Evolutionary conservation across 1,284 basidiomycete species (phyloP).

Genomic region (Cutaneotrichosporon mucoides): DNA sequence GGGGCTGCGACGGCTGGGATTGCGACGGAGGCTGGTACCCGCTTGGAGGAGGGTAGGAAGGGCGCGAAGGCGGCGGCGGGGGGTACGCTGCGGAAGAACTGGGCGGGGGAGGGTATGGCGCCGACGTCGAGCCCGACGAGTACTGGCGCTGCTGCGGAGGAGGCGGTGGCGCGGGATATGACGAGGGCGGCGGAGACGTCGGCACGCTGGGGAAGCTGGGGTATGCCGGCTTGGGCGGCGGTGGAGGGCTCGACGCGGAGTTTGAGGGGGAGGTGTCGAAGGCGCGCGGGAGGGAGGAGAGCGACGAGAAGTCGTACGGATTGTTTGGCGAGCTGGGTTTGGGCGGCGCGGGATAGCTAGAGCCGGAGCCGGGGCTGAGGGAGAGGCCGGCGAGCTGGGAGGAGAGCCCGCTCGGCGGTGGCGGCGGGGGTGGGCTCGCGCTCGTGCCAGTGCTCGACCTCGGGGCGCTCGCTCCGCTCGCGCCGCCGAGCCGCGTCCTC

Average conservation of each 20-base stretch:
- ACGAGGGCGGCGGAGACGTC: constrained; percentile 4
- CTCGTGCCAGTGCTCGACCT: constrained; percentile 3
- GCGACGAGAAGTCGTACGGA: constrained; percentile 41
- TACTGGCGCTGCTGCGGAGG: constrained; percentile 20
- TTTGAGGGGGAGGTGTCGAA: constrained; percentile 18
- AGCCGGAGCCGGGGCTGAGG: too few species aligned
- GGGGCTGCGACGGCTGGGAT: too few species aligned
- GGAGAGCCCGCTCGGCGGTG: constrained; percentile 23
- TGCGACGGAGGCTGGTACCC: too few species aligned
- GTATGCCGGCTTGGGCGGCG: constrained; percentile 21
- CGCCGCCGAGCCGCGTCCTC: constrained; percentile 45
- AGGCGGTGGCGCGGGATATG: constrained; percentile 24
- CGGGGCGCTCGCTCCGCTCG: too few species aligned
- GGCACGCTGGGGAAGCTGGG: constrained; percentile 50
- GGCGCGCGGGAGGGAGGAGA: constrained; percentile 29
- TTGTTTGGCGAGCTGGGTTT: constrained; percentile 12
- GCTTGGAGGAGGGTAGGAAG: constrained; percentile 7
- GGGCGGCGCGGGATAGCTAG: constrained; percentile 5
- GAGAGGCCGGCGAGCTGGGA: constrained; percentile 32
- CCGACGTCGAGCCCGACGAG: constrained; percentile 18
- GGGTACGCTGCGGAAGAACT: constrained; percentile 12
- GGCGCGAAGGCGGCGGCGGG: constrained; percentile 8
- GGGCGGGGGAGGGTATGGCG: too few species aligned
- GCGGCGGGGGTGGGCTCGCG: constrained; percentile 8
- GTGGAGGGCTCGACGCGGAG: too few species aligned